Percentiles rank a stretch among this genome's conserved stretches.
Evolutionary conservation across 176 grass and related monocot genomes (phyloP).

Genomic region (Hordeum marinum): DNA sequence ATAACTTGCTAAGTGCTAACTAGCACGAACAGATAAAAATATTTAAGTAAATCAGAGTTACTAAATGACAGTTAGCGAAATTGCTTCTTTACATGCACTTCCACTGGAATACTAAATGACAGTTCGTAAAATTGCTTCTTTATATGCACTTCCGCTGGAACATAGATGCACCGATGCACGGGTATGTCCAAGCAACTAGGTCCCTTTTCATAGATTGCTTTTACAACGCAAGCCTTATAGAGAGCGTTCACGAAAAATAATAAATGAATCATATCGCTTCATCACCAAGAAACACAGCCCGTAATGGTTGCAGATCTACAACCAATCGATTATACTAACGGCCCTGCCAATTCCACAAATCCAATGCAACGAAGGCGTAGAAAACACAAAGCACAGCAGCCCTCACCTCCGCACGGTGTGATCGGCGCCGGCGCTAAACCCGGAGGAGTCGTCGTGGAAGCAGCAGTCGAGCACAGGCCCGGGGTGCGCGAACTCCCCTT

Average conservation of each 20-base stretch:
- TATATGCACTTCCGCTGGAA: neutral
- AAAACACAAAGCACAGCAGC: neutral
- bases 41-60: neutral
- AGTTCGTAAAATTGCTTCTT: neutral
- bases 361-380: neutral
- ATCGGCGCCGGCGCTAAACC: constrained; percentile 79
- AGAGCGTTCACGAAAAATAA: neutral
- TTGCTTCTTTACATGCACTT: neutral
- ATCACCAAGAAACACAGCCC: neutral
- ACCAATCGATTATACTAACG: neutral
- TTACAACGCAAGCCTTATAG: neutral
- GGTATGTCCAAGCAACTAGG: no score
- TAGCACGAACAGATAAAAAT: neutral
- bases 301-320: neutral
- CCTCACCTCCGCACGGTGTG: constrained; percentile 75
- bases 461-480: constrained; percentile 90
- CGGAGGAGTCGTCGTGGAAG: constrained; percentile 93
- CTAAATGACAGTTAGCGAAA: neutral
- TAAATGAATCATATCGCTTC: neutral
- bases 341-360: neutral
- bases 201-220: no score
- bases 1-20: neutral
- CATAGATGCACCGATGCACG: no score
- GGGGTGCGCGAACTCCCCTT: constrained; percentile 80
- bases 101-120: no score